Conservation (phyloP, 495 filamentous ascomycete genomes). For the Annulohypoxylon nitens region DNA sequence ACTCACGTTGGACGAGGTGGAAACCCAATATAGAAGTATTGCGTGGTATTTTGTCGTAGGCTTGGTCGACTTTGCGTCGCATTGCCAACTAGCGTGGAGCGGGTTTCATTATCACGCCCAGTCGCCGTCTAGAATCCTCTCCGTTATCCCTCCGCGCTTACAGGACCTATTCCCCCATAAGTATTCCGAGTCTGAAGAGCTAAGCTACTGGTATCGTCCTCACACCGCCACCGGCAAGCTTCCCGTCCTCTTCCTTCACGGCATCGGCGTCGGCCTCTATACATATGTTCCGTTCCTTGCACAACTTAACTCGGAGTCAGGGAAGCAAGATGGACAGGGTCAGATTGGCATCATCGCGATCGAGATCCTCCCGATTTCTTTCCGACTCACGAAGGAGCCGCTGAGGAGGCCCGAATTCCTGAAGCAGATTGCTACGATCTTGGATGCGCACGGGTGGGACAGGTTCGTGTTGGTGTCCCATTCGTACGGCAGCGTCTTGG, state of each 20-base stretch:
- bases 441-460: slow-evolving; percentile 65
- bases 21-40: slow-evolving; percentile 71
- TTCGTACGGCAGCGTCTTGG: slow-evolving; percentile 73
- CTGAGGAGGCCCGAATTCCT: slow-evolving; percentile 63
- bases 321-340: slow-evolving; percentile 48
- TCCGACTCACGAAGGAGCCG: slow-evolving; percentile 67
- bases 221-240: slow-evolving; percentile 67
- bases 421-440: slow-evolving; percentile 63
- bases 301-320: slow-evolving; percentile 61
- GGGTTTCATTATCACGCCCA: slow-evolving; percentile 64
- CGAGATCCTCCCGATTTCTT: slow-evolving; percentile 73
- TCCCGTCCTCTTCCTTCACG: slow-evolving; percentile 76
- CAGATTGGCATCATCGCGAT: slow-evolving; percentile 73
- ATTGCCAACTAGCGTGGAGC: slow-evolving; percentile 56
- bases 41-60: slow-evolving; percentile 70
- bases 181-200: slow-evolving; percentile 60
- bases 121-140: slow-evolving; percentile 55
- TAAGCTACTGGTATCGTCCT: slow-evolving; percentile 74
- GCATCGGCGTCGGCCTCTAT: slow-evolving; percentile 77
- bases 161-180: slow-evolving; percentile 56
- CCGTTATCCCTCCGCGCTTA: slow-evolving; percentile 69
- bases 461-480: slow-evolving; percentile 68
- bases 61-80: slow-evolving; percentile 54
- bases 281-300: slow-evolving; percentile 70
- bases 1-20: slow-evolving; percentile 73